Evolutionary conservation across 2,329 filamentous ascomycete species (phyloP), one percentile per base, ranked within the genome.

Genomic region (Microdochium paspali): DNA sequence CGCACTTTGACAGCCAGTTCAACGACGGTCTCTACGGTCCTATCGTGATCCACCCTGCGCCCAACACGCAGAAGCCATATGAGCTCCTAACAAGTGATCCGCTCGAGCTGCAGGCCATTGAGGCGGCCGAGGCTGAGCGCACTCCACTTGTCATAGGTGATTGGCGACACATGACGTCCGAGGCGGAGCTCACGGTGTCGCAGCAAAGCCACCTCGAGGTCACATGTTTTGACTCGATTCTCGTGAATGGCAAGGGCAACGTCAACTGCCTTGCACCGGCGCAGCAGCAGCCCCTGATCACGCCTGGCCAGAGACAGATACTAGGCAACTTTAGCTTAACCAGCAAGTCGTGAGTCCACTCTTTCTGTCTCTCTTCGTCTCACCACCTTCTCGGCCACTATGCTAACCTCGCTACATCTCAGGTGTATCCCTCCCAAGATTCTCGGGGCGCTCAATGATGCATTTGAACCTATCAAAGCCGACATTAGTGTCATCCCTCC

Each of bases 181-280:
- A 67, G 3, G 61, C 76, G 35, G 68, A 64, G 44, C 68, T 62
- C 63, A 64, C 73, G 3, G 65, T 74, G 15, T 67, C 72, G 2
- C 28, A 66, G 0, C 65, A 60, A 1, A 63, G 73, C 1, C 67
- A 68, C 4, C 61, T 77, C 9, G 74, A 79, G 47, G 67, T 68
- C 21, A 66, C 70, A 0, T 84, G 81, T 63, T 77, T 77, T 51
- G 80, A 83, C 55, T 73, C 78, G 0, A 64, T 85, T 13, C 61
- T 84, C 10, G 67, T 84, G 45, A 84, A 85, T 49, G 81, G 81
- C 23, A 77, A 80, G 53, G 79, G 79, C 3, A 66, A 67, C 1
- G 72, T 79, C 0, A 62, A 72, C 44, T 83, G 80, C 56, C 65
- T 74, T 35, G 58, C 68, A 0, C 61, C 64, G 5, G 65, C 66